These are phyloP conservation scores for Gillenia trifoliata DNA, from an alignment of 306 rosid species.

Conservation along the genomic window DNA sequence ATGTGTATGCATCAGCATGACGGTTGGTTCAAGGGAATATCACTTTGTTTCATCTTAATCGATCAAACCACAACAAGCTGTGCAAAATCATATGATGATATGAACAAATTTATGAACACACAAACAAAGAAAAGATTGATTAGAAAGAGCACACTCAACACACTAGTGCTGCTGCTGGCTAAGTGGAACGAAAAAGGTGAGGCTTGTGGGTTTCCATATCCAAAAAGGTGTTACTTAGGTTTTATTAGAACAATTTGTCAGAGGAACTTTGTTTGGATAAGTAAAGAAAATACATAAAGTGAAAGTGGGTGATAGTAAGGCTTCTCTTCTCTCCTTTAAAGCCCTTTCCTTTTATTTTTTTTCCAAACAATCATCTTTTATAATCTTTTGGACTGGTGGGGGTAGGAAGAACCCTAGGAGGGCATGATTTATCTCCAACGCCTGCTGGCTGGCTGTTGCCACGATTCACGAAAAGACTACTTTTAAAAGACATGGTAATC, in stretches of 20 bases:
- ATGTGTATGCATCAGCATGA: constrained; percentile 44
- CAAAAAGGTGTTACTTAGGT: constrained; percentile 32
- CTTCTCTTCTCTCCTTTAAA: constrained; percentile 14
- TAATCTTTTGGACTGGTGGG: constrained; percentile 31
- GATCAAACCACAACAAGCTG: not conserved
- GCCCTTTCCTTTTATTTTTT: constrained; percentile 9
- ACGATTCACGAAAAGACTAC: constrained; percentile 1
- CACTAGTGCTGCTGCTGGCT: not conserved
- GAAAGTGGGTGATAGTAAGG: not conserved
- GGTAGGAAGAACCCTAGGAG: constrained; percentile 17
- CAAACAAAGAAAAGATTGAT: constrained; percentile 19
- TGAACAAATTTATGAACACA: constrained; percentile 19
- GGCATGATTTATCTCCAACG: constrained; percentile 18
- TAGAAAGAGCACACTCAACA: constrained; percentile 12
- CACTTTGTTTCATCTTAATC: constrained; percentile 9
- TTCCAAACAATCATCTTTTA: not conserved
- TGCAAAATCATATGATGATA: constrained; percentile 7
- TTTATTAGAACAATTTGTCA: constrained; percentile 23
- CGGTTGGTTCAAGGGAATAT: constrained; percentile 13
- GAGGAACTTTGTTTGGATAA: constrained; percentile 26
- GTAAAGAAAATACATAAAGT: constrained; percentile 13
- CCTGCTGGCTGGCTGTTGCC: constrained; percentile 13
- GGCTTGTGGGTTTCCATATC: constrained; percentile 30
- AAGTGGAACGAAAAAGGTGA: constrained; percentile 33
- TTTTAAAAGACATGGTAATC: not conserved